Conservation (phyloP, 2,329 filamentous ascomycete genomes). For the Cercospora sp. region DNA sequence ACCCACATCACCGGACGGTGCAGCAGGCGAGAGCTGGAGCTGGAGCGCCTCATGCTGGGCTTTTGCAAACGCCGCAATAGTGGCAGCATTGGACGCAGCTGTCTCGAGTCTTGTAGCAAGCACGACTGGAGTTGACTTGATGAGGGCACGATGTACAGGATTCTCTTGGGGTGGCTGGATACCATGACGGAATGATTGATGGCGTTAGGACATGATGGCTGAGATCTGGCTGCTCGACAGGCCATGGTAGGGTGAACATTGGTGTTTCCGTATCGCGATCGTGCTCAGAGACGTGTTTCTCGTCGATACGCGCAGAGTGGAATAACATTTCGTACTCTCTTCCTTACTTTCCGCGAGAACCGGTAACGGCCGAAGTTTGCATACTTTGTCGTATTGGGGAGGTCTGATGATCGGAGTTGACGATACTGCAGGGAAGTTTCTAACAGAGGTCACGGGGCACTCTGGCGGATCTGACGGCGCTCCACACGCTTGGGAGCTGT, state of each 20-base stretch:
- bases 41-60: neutral
- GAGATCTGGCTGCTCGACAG: neutral
- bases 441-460: neutral
- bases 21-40: slow-evolving; percentile 1
- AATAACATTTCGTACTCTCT: neutral
- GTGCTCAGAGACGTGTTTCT: neutral
- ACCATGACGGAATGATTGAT: neutral
- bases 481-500: neutral
- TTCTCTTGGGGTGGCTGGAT: neutral
- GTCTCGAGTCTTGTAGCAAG: neutral
- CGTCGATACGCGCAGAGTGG: neutral
- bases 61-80: neutral
- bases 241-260: neutral
- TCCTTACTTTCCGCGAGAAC: neutral
- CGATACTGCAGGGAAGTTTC: neutral
- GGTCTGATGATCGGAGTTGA: neutral
- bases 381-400: neutral
- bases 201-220: neutral
- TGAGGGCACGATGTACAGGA: neutral
- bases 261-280: neutral
- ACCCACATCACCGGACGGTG: slow-evolving; percentile 21
- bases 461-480: neutral
- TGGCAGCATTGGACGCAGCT: neutral
- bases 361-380: neutral
- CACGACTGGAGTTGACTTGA: neutral